phyloP scores from a whole-genome alignment of 305 asterid genomes.

The Fraxinus sp. region DNA sequence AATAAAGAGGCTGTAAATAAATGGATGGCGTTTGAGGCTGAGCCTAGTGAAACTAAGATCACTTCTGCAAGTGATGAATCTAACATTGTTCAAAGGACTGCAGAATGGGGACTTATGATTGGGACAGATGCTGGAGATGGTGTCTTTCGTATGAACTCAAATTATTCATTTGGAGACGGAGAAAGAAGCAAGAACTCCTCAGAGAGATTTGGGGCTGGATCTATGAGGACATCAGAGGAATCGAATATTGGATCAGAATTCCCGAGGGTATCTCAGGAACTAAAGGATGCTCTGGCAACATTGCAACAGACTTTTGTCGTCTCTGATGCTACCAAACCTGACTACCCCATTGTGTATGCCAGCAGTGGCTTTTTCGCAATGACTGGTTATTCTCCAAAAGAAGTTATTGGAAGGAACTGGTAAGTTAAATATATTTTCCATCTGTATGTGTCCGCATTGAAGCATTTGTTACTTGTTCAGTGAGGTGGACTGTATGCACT shows the following conservation, averaged over 20 bases:
- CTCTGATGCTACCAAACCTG: conserved; percentile 95
- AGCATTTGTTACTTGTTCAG: not conserved
- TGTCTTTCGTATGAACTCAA: conserved; percentile 42
- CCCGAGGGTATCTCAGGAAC: conserved; percentile 91
- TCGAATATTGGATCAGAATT: conserved; percentile 35
- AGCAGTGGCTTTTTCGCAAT: conserved; percentile 88
- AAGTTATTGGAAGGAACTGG: conserved; percentile 87
- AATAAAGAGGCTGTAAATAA: conserved; percentile 30
- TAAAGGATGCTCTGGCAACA: conserved; percentile 85
- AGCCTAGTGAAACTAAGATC: conserved; percentile 18
- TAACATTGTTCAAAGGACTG: conserved; percentile 64
- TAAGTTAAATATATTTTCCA: conserved; percentile 31
- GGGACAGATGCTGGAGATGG: conserved; percentile 61
- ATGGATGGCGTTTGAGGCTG: conserved; percentile 73
- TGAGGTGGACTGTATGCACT: not conserved
- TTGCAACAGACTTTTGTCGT: conserved; percentile 94
- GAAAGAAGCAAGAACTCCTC: conserved; percentile 49
- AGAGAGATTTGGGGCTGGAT: conserved; percentile 47
- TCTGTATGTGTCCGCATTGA: not conserved
- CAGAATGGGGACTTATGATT: conserved; percentile 83
- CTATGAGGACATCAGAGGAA: conserved; percentile 63
- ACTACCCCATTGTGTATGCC: conserved; percentile 84
- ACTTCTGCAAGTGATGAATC: conserved; percentile 21
- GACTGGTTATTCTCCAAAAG: conserved; percentile 90
- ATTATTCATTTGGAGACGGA: conserved; percentile 48